phyloP scores from a whole-genome alignment of 192 early-diverging fungal species.

The Umbelopsis sp. region DNA sequence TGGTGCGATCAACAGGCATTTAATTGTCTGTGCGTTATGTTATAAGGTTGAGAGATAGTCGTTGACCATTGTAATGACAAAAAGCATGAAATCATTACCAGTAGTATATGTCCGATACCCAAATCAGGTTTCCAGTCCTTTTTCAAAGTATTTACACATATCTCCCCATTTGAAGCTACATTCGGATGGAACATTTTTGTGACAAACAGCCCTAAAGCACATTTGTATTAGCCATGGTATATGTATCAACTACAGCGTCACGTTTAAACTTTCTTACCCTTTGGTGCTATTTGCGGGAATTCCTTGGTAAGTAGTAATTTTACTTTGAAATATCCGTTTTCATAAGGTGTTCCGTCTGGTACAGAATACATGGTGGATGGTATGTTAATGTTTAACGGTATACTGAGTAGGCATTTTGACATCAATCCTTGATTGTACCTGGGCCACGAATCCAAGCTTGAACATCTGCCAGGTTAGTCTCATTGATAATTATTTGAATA shows the following conservation, averaged over 20 bases:
- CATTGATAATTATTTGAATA: conserved; percentile 72
- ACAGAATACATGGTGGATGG: background rate
- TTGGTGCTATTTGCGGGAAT: conserved; percentile 85
- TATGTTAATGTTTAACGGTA: background rate
- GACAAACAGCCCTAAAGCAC: conserved; percentile 65
- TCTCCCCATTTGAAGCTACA: conserved; percentile 83
- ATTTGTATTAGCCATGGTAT: background rate
- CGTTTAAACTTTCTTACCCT: conserved; percentile 52
- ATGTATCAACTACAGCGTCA: background rate
- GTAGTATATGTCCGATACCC: conserved; percentile 80
- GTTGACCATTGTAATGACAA: background rate
- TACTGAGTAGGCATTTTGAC: no score
- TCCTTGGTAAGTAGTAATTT: conserved; percentile 67
- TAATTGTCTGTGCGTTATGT: conserved; percentile 72
- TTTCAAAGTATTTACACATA: conserved; percentile 95
- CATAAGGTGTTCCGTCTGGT: conserved; percentile 82
- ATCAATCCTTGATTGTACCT: conserved; percentile 37
- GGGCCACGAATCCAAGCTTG: conserved; percentile 86
- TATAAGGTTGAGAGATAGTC: conserved; percentile 14
- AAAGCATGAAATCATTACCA: conserved; percentile 51
- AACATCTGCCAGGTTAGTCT: conserved; percentile 77
- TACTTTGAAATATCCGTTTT: conserved; percentile 76
- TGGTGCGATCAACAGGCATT: conserved; percentile 91
- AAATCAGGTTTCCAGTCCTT: conserved; percentile 94
- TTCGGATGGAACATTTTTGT: conserved; percentile 99